Percentiles rank a stretch among this genome's conserved stretches.
phyloP scores from a whole-genome alignment of 1,139 yeast species.

The Yamadazyma conglobata region DNA sequence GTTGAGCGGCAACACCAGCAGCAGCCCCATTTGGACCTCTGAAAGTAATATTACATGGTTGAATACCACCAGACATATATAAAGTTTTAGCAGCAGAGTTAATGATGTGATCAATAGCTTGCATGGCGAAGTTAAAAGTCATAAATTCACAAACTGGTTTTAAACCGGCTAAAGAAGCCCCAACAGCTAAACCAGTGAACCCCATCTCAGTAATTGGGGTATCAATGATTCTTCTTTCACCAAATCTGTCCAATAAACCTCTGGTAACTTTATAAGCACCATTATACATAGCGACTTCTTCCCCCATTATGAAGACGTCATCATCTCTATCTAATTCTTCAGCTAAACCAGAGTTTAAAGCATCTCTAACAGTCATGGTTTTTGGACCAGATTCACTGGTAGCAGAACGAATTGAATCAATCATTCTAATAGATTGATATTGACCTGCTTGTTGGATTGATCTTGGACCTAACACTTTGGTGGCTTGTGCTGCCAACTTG shows the following conservation, averaged over 20 bases:
- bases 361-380: conserved; percentile 93
- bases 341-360: conserved; percentile 89
- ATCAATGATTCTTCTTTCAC: conserved; percentile 94
- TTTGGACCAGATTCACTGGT: conserved; percentile 53
- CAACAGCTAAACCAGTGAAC: conserved; percentile 95
- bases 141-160: conserved; percentile 97
- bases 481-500: conserved; percentile 41
- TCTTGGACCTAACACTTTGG: conserved; percentile 13
- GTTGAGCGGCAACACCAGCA: conserved; percentile 99
- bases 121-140: conserved; percentile 99
- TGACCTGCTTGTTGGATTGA: conserved; percentile 26
- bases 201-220: conserved; percentile 99
- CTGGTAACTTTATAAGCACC: conserved; percentile 98
- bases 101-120: conserved; percentile 95
- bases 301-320: conserved; percentile 93
- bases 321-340: conserved; percentile 98
- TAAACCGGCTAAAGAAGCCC: conserved; percentile 95
- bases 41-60: conserved; percentile 94
- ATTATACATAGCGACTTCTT: conserved; percentile 97
- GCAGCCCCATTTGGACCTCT: conserved; percentile 99
- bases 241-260: conserved; percentile 93
- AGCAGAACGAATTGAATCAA: conserved; percentile 35
- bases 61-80: conserved; percentile 99
- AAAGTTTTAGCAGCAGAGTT: conserved; percentile 98
- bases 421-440: conserved; percentile 38